Conservation (phyloP, 768 basidiomycete genomes). For the Russula olivacea region DNA sequence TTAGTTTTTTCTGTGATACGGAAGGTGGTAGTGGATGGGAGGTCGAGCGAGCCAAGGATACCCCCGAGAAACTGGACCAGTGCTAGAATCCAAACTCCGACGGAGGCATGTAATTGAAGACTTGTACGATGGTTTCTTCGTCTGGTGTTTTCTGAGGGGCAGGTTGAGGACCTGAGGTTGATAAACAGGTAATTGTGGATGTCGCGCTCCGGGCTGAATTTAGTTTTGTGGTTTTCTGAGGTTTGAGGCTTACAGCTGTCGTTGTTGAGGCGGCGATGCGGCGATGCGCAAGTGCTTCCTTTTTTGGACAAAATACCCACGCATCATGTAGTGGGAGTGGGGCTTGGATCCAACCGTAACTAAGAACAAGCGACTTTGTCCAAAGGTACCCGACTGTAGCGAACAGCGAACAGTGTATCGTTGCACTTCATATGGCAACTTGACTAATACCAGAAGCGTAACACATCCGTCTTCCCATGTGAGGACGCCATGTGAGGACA, state of each 20-base stretch:
- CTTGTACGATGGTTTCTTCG: neutral
- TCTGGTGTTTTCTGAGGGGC: neutral
- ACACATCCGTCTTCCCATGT: too few relatives aligned
- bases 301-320: conserved; percentile 3
- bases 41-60: conserved; percentile 14
- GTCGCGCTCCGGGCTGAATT: neutral
- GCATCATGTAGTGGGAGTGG: neutral
- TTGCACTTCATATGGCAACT: too few relatives aligned
- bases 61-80: conserved; percentile 16
- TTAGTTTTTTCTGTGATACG: conserved; percentile 9
- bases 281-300: conserved; percentile 4
- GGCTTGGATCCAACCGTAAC: too few relatives aligned
- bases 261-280: conserved; percentile 7
- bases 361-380: too few relatives aligned
- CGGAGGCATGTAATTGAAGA: conserved; percentile 15
- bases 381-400: too few relatives aligned
- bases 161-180: neutral
- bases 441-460: too few relatives aligned
- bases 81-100: conserved; percentile 27
- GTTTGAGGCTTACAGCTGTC: neutral
- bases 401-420: too few relatives aligned
- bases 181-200: neutral
- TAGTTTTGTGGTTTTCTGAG: neutral
- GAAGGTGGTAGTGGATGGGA: conserved; percentile 13
- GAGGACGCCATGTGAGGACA: too few relatives aligned